Conservation (phyloP, 768 basidiomycete species). For the Leccinellum rugosiceps region DNA sequence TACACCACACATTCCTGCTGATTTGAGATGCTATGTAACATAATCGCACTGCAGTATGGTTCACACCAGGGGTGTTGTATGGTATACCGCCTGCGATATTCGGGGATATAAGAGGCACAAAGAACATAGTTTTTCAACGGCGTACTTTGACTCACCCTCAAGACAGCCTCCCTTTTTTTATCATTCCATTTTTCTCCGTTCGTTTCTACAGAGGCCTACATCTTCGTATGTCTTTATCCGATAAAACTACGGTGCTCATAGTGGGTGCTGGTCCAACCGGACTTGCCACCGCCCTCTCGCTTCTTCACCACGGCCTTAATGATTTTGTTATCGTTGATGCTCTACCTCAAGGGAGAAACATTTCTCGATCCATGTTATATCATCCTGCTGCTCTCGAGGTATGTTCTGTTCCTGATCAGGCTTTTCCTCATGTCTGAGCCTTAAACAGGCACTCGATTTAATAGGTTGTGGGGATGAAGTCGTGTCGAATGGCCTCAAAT, state of each 20-base stretch:
- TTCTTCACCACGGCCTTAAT: conserved; percentile 37
- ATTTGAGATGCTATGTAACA: no score
- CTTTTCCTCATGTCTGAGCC: conserved; percentile 29
- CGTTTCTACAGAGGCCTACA: no score
- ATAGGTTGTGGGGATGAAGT: conserved; percentile 41
- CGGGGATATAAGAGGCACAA: no score
- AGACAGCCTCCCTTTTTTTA: no score
- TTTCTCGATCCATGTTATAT: conserved; percentile 43
- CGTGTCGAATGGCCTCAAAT: conserved; percentile 39
- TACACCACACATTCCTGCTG: no score
- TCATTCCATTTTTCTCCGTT: no score
- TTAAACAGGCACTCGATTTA: conserved; percentile 42
- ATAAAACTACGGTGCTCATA: conserved; percentile 41
- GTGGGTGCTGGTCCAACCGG: conserved; percentile 53
- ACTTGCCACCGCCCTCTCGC: conserved; percentile 45
- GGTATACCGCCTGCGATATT: no score
- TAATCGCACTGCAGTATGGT: no score
- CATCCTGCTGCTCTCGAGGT: conserved; percentile 56
- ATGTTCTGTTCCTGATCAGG: neutral
- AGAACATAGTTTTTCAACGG: no score
- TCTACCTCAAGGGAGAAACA: no score
- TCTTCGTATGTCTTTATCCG: conserved; percentile 26
- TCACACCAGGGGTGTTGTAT: no score
- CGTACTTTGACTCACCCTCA: no score
- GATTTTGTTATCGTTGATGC: conserved; percentile 46